These are phyloP conservation scores for Xerocomus spinulosus DNA, from an alignment of 768 basidiomycete species.

Conservation along the genomic window DNA sequence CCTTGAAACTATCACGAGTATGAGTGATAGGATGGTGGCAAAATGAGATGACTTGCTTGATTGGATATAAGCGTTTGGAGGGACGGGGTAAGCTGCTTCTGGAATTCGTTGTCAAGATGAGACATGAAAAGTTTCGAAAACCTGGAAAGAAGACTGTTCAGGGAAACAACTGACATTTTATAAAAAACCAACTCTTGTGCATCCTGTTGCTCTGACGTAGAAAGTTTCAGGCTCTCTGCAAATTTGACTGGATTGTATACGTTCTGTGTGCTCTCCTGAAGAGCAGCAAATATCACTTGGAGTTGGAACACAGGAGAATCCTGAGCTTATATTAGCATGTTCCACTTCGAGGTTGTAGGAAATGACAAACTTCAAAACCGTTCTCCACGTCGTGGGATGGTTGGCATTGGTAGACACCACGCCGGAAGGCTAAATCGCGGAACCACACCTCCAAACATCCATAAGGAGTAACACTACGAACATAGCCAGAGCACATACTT, in stretches of 20 bases:
- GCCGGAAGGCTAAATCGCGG: conserved; percentile 75
- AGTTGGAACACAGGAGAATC: conserved; percentile 77
- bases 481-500: conserved; percentile 44
- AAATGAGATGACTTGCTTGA: conserved; percentile 46
- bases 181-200: conserved; percentile 76
- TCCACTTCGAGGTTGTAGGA: background rate
- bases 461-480: conserved; percentile 5
- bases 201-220: conserved; percentile 88
- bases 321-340: conserved; percentile 31
- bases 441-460: conserved; percentile 73
- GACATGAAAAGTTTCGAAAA: conserved; percentile 95
- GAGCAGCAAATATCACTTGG: conserved; percentile 77
- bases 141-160: conserved; percentile 37
- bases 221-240: conserved; percentile 78
- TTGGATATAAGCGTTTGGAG: conserved; percentile 67
- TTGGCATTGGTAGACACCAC: conserved; percentile 76
- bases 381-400: conserved; percentile 48
- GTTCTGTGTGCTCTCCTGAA: conserved; percentile 65
- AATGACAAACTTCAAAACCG: conserved; percentile 38
- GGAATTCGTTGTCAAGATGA: conserved; percentile 82
- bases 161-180: background rate
- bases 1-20: conserved; percentile 72
- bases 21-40: conserved; percentile 3
- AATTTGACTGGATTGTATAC: conserved; percentile 83
- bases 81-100: conserved; percentile 63